These are phyloP conservation scores for Populus hybrid DNA, from an alignment of 441 rosid species.

Conservation along the genomic window DNA sequence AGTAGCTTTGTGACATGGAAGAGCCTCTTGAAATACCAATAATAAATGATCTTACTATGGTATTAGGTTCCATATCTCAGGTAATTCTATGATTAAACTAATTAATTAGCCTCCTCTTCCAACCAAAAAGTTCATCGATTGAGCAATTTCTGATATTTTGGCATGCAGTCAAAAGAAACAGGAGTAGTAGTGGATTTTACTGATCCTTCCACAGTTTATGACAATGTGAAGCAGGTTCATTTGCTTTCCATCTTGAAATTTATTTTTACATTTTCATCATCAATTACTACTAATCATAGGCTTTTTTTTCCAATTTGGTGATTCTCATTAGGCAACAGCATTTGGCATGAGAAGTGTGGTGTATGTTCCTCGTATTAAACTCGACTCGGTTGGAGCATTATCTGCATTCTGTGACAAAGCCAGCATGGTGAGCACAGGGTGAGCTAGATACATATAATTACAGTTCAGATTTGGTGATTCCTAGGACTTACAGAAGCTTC, in stretches of 20 bases:
- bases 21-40: slow-evolving; percentile 83
- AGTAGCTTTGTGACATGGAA: slow-evolving; percentile 72
- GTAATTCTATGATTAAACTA: slow-evolving; percentile 26
- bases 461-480: background rate
- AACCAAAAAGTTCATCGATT: background rate
- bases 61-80: slow-evolving; percentile 92
- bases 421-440: slow-evolving; percentile 97
- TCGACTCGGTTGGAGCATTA: slow-evolving; percentile 63
- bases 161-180: slow-evolving; percentile 59
- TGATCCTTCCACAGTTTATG: slow-evolving; percentile 79
- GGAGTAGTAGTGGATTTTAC: slow-evolving; percentile 87
- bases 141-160: background rate
- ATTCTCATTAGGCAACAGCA: slow-evolving; percentile 57
- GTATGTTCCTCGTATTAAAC: slow-evolving; percentile 67
- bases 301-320: background rate
- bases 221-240: slow-evolving; percentile 90
- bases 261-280: background rate
- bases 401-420: slow-evolving; percentile 87
- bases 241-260: background rate
- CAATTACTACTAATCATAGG: background rate
- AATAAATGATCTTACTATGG: slow-evolving; percentile 82
- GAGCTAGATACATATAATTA: slow-evolving; percentile 30
- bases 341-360: slow-evolving; percentile 90
- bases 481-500: background rate
- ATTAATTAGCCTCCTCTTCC: background rate